Conservation (phyloP, 2,329 filamentous ascomycete species). For the Colletotrichum sp. region DNA sequence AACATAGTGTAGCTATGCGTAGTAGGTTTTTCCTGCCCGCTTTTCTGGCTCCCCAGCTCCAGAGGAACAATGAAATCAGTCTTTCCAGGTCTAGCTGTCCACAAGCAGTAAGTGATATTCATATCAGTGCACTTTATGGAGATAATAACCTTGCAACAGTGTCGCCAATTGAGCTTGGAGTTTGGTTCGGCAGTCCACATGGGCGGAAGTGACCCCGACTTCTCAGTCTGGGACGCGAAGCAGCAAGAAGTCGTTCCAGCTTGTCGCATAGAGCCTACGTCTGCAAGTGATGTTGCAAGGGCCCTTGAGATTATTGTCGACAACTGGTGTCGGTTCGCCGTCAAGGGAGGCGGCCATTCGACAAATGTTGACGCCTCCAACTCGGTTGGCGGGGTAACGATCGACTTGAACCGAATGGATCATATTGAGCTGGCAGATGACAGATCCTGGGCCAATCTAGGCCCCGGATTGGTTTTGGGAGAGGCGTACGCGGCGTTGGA, state of each 20-base stretch:
- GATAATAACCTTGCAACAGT: background rate
- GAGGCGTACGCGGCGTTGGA: background rate
- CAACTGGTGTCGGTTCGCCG: background rate
- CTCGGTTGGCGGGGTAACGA: background rate
- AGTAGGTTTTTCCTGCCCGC: background rate
- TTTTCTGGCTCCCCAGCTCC: background rate
- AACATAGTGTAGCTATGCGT: background rate
- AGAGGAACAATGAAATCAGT: background rate
- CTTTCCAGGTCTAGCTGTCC: background rate
- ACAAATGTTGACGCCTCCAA: background rate
- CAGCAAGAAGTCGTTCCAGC: background rate
- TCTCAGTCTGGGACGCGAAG: background rate
- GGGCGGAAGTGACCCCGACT: background rate
- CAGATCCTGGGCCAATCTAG: background rate
- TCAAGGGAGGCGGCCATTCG: background rate
- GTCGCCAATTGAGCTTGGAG: background rate
- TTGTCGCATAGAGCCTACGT: background rate
- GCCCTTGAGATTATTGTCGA: background rate
- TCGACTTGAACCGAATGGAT: background rate
- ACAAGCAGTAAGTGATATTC: background rate
- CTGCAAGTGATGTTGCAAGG: background rate
- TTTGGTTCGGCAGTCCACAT: background rate
- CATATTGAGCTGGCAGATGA: background rate
- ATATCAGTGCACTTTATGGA: rapidly evolving
- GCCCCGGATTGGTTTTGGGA: background rate